phyloP scores from a whole-genome alignment of 2,329 filamentous ascomycete species.

The Cryphonectria carpinicola region DNA sequence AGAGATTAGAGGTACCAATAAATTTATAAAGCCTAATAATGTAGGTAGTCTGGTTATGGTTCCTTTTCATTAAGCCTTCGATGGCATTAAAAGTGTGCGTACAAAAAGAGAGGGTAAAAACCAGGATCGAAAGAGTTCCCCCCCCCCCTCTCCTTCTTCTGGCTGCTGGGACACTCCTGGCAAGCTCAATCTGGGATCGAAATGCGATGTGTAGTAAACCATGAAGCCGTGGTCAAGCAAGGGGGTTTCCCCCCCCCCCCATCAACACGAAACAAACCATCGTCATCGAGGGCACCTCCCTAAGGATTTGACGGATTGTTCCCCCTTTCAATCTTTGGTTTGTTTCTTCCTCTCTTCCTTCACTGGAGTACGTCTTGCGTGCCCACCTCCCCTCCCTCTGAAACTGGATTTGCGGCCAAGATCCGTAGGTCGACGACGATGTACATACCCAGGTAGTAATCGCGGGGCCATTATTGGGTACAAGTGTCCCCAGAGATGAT shows the following conservation, averaged over 20 bases:
- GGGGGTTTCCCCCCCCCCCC: not conserved
- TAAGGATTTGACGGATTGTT: not conserved
- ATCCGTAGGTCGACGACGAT: not conserved
- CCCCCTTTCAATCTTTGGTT: not conserved
- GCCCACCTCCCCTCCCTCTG: not conserved
- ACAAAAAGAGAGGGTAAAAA: not conserved
- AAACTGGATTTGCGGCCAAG: not conserved
- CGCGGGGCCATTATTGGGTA: not conserved
- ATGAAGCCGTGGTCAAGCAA: not conserved
- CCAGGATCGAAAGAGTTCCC: not conserved
- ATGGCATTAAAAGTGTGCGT: not conserved
- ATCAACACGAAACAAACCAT: conserved; percentile 1
- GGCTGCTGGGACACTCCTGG: not conserved
- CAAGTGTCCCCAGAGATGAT: not conserved
- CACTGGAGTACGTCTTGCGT: not conserved
- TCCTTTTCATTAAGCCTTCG: not conserved
- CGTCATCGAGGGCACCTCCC: not conserved
- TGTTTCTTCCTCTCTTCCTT: not conserved
- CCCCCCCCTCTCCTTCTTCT: not conserved
- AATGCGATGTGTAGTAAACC: not conserved
- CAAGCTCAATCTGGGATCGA: not conserved
- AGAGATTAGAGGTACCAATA: not conserved
- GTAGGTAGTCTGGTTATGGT: not conserved
- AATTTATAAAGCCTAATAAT: not conserved
- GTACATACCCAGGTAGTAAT: not conserved